These are phyloP conservation scores for Aspergillus calidoustus DNA, from an alignment of 2,329 filamentous ascomycete genomes.

Conservation along the genomic window DNA sequence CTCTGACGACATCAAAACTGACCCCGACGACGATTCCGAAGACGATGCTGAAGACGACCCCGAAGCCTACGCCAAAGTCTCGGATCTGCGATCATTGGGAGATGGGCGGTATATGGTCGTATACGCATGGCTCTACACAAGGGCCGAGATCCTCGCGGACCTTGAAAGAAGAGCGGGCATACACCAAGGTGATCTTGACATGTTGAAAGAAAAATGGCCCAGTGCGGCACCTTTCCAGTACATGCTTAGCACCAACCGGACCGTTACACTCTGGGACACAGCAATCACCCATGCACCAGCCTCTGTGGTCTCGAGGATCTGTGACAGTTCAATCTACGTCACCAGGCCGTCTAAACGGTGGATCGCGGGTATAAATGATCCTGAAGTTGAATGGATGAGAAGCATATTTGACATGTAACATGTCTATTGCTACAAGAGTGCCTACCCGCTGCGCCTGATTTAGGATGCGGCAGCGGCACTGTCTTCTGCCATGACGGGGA, in stretches of 20 bases:
- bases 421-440: background rate
- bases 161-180: background rate
- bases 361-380: background rate
- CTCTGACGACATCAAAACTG: background rate
- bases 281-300: background rate
- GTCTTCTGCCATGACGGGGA: too few species aligned
- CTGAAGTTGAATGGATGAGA: background rate
- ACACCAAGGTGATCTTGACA: background rate
- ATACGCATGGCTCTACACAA: slow-evolving; percentile 10
- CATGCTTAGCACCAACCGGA: slow-evolving; percentile 11
- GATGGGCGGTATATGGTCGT: slow-evolving; percentile 9
- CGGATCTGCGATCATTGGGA: background rate
- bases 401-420: background rate
- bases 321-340: background rate
- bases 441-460: too few species aligned
- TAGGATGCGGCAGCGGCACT: too few species aligned
- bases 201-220: background rate
- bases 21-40: background rate
- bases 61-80: slow-evolving; percentile 2
- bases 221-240: background rate
- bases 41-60: background rate
- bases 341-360: background rate
- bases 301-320: background rate
- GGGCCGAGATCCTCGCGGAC: background rate
- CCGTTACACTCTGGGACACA: slow-evolving; percentile 6